Percentiles rank a stretch among this genome's conserved stretches.
phyloP scores from a whole-genome alignment of 805 yeast genomes.

The Candida endomychidarum region DNA sequence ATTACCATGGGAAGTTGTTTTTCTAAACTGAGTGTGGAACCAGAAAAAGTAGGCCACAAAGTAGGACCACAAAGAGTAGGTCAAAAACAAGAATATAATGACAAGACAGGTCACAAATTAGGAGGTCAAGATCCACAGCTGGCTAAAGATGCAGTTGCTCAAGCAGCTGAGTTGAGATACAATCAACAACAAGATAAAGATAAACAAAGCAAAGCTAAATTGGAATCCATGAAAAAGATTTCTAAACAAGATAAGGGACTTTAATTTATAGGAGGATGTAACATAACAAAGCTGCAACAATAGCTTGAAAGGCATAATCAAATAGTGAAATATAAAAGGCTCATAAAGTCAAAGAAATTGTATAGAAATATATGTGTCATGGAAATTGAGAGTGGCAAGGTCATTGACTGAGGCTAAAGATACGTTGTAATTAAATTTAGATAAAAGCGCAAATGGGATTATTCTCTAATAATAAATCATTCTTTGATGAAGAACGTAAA shows the following conservation, averaged over 20 bases:
- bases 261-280: slow-evolving; percentile 2
- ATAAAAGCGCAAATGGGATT: neutral
- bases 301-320: too few relatives aligned
- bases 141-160: slow-evolving; percentile 36
- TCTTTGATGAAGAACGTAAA: slow-evolving; percentile 26
- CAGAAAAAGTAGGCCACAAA: neutral
- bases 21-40: slow-evolving; percentile 16
- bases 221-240: slow-evolving; percentile 30
- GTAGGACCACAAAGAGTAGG: neutral
- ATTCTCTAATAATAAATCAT: slow-evolving; percentile 21
- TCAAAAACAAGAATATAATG: too few relatives aligned
- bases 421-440: neutral
- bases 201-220: slow-evolving; percentile 27
- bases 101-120: slow-evolving; percentile 18
- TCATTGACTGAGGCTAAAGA: too few relatives aligned
- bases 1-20: slow-evolving; percentile 25
- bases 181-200: slow-evolving; percentile 27
- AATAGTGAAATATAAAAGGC: too few relatives aligned
- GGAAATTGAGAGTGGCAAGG: too few relatives aligned
- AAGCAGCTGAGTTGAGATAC: slow-evolving; percentile 40
- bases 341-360: too few relatives aligned
- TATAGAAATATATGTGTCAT: too few relatives aligned
- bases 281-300: too few relatives aligned
- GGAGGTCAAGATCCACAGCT: slow-evolving; percentile 12
- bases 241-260: slow-evolving; percentile 36